Conservation (phyloP, 2,329 filamentous ascomycete species). For the Lecanicillium sp. region DNA sequence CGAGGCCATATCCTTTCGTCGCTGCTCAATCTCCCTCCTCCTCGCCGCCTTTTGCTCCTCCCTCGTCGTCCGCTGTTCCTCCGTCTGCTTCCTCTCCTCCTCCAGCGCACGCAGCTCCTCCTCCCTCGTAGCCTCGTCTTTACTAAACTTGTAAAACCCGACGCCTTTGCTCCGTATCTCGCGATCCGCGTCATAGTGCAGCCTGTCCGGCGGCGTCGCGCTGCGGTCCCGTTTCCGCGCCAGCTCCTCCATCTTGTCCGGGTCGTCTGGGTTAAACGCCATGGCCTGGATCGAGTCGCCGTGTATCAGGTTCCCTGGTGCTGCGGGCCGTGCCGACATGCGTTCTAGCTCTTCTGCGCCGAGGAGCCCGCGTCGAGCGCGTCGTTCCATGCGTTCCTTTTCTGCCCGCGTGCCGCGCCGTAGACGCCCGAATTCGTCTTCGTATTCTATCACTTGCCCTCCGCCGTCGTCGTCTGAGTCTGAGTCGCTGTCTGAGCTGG, state of each 20-base stretch:
- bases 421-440: slow-evolving; percentile 87
- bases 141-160: slow-evolving; percentile 85
- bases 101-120: slow-evolving; percentile 69
- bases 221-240: slow-evolving; percentile 71
- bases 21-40: slow-evolving; percentile 53
- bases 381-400: slow-evolving; percentile 53
- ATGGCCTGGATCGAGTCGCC: slow-evolving; percentile 77
- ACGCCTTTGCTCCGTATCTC: slow-evolving; percentile 85
- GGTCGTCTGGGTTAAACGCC: slow-evolving; percentile 72
- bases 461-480: slow-evolving; percentile 31
- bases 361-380: slow-evolving; percentile 38
- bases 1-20: slow-evolving; percentile 53
- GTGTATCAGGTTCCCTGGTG: slow-evolving; percentile 66
- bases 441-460: slow-evolving; percentile 69
- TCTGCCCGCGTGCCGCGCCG: slow-evolving; percentile 64
- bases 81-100: slow-evolving; percentile 59
- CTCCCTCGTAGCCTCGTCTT: slow-evolving; percentile 56
- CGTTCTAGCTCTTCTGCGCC: slow-evolving; percentile 54
- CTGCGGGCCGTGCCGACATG: slow-evolving; percentile 58
- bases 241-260: slow-evolving; percentile 66
- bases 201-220: slow-evolving; percentile 68
- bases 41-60: slow-evolving; percentile 50
- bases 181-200: slow-evolving; percentile 76
- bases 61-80: slow-evolving; percentile 47
- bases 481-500: slow-evolving; percentile 26